Base-by-base conservation (phyloP, 495 filamentous ascomycete species). In the Tuber melanosporum region DNA sequence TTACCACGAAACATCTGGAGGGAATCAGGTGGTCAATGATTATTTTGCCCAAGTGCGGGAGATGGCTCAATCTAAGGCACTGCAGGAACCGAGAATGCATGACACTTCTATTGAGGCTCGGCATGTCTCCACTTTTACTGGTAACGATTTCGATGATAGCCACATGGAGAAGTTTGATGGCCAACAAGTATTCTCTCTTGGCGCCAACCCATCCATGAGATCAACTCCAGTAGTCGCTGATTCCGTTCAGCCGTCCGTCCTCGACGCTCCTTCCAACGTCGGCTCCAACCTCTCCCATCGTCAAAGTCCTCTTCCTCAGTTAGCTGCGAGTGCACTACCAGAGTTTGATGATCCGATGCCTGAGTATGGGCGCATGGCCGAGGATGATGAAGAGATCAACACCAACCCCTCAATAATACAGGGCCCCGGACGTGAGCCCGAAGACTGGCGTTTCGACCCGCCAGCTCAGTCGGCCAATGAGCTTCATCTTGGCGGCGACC, bases 331-430 rank as follows among this genome's bases (percentile, higher is more conserved):
- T 83, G 88, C 89, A 75, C 76, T 93, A 70, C 91, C 91, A 20
- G 87, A 88, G 79, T 82, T 87, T 41, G 78, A 89, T 57, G 85
- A 91, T 82, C 89, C 89, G 9, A 87, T 93, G 86, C 91, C 89
- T 0, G 92, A 94, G 75, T 89, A 91, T 77, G 90, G 89, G 10
- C 84, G 88, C 77, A 87, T 88, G 78, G 80, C 85, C 44, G 89
- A 91, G 19, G 88, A 91, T 45, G 90, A 91, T 71, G 81, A 86
- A 42, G 92, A 94, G 71, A 88, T 93, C 42, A 90, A 87, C 74
- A 94, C 92, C 72, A 94, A 94, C 82, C 92, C 92, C 39, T 93
- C 92, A 1, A 88, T 91, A 77, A 91, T 93, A 52, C 87, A 91
- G 77, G 91, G 91, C 3, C 90, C 91, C 10, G 82, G 82, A 15